Evolutionary conservation across 345 rosid species (phyloP), one percentile per base, ranked within the genome.

Genomic region (Gossypium sturtianum): DNA sequence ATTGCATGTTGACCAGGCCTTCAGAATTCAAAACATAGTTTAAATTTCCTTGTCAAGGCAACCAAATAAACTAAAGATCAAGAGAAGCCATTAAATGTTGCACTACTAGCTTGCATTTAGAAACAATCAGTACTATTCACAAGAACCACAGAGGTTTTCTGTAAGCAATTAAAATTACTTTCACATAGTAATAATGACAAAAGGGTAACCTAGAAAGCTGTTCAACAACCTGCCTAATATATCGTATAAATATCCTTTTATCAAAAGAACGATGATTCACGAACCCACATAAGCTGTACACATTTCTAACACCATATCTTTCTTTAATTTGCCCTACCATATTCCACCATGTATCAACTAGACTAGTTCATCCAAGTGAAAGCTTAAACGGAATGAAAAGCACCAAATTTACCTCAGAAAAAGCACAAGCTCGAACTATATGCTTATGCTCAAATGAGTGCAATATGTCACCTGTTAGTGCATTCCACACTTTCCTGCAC

Each of bases 361-460:
- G 19, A 12, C 19, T 47, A 22, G 16, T 47, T 13, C 38, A 12
- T 13, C 41, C 34, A 47, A 47, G 20, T 67, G 27, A 47, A 65
- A 65, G 70, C 48, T 65, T 43, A 65, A 65, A 67, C 41, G 5
- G 12, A 11, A 79, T 65, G 25, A 10, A 52, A 34, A 19, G 17
- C 22, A 67, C 2, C 19, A 25, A 25, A 9, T 80, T 3, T 83
- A 91, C 97, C 91, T 91, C 95, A 1, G 98, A 93, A 82, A 93
- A 93, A 72, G 95, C 83, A 79, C 95, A 93, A 4, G 97, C 92
- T 44, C 98, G 87, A 78, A 93, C 95, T 64, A 93, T 91, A 77
- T 93, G 95, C 83, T 89, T 93, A 88, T 93, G 97, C 47, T 93
- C 98, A 81, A 93, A 93, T 43, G 91, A 91, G 70, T 93, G 95